Evolutionary conservation across 2,329 filamentous ascomycete species (phyloP), one percentile per base, ranked within the genome.

Genomic region (Ampelomyces quisqualis): DNA sequence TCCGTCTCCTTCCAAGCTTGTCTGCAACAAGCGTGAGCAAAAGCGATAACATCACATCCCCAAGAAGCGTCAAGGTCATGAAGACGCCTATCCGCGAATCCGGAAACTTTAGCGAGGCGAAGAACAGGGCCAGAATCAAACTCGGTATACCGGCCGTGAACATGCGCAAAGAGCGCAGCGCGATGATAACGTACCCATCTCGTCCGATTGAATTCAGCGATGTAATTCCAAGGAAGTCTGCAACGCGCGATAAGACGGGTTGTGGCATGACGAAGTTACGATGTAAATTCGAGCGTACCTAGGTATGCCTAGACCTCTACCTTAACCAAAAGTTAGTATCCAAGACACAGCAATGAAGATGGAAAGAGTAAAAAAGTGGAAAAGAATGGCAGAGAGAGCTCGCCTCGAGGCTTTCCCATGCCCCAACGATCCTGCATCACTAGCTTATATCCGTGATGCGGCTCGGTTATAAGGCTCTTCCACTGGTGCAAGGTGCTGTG

Each of bases 171-270:
- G 53, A 60, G 21, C 64, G 60, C 18, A 66, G 46, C 3, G 47
- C 50, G 49, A 82, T 81, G 34, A 70, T 64, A 30, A 70, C 55
- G 41, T 67, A 67, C 13, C 64, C 65, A 60, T 69, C 66, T 29
- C 50, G 46, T 45, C 64, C 64, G 7, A 60, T 63, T n/a, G 55
- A 53, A 30, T 55, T 53, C 30, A 68, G 47, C 13, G 64, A 64
- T 18, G 53, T 51, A 17, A 65, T 38, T 13, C 65, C 65, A 20
- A 69, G 56, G 30, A 66, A 67, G 10, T 36, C 29, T 19, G 59
- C 35, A 24, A 63, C 43, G 21, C 56, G 57, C 11, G 51, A 46
- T 30, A 60, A 20, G 23, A 58, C 27, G 14, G 15, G 8, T 31
- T 18, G 15, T 19, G 29, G 15, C 29, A 31, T 31, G 29, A 14